These are phyloP conservation scores for Akebia trifoliata DNA, from an alignment of 164 flowering plant species.

Conservation along the genomic window DNA sequence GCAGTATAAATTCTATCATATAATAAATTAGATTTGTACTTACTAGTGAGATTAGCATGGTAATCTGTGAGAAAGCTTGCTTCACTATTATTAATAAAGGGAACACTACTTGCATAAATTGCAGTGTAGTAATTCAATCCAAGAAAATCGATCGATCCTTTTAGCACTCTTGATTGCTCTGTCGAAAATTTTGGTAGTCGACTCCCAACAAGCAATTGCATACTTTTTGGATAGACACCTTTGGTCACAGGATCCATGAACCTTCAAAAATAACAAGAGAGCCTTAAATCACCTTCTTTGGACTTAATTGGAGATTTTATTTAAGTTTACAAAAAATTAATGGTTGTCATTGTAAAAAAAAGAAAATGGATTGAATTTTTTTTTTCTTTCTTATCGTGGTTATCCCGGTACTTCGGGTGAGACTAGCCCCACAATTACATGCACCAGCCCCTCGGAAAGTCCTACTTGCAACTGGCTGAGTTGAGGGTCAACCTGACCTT, in stretches of 20 bases:
- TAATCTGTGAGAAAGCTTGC: slow-evolving; percentile 20
- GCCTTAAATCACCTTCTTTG: too few relatives aligned
- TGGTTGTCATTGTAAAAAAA: neutral
- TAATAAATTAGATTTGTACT: too few relatives aligned
- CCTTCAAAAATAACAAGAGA: slow-evolving; percentile 24
- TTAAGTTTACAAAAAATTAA: too few relatives aligned
- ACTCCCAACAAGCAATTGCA: slow-evolving; percentile 30
- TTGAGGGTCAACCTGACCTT: too few relatives aligned
- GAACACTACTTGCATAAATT: slow-evolving; percentile 25
- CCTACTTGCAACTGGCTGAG: too few relatives aligned
- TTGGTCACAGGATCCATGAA: slow-evolving; percentile 37
- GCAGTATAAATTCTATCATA: too few relatives aligned
- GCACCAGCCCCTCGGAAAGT: too few relatives aligned
- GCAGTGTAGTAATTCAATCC: slow-evolving; percentile 43
- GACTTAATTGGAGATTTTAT: neutral
- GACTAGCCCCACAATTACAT: too few relatives aligned
- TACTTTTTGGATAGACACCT: slow-evolving; percentile 50
- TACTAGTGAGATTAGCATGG: slow-evolving; percentile 21
- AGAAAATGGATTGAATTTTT: too few relatives aligned
- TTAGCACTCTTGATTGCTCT: slow-evolving; percentile 29
- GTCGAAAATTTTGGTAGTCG: slow-evolving; percentile 40
- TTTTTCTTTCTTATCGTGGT: too few relatives aligned
- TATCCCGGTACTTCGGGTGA: too few relatives aligned
- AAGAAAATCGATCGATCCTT: slow-evolving; percentile 35
- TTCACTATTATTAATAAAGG: neutral